Percentiles rank a stretch among this genome's conserved stretches.
Conservation (phyloP, 2,329 filamentous ascomycete species). For the Trematosphaeria pertusa region DNA sequence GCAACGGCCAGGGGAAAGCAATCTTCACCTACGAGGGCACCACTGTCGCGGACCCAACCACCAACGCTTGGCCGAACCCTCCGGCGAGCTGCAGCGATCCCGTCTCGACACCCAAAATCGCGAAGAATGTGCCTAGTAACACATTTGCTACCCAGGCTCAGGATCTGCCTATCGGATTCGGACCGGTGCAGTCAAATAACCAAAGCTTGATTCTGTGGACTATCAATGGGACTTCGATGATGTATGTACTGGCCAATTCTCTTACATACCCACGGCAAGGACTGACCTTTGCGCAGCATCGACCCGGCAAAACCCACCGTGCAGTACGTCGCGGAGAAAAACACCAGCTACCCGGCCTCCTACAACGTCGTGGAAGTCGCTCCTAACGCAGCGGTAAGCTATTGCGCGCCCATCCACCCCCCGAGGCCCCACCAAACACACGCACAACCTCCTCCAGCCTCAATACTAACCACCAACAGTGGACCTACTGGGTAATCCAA, state of each 20-base stretch:
- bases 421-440: too few species aligned
- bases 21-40: constrained; percentile 48
- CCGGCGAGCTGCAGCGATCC: constrained; percentile 47
- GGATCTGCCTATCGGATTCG: constrained; percentile 37
- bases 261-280: not conserved
- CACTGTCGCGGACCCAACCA: constrained; percentile 45
- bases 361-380: constrained; percentile 54
- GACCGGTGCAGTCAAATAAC: constrained; percentile 29
- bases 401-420: too few species aligned
- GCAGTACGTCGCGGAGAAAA: constrained; percentile 50
- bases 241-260: constrained; percentile 1
- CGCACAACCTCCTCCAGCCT: too few species aligned
- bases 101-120: constrained; percentile 42
- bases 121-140: constrained; percentile 40
- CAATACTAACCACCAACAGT: constrained; percentile 23
- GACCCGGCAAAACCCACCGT: constrained; percentile 59
- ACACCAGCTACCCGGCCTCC: constrained; percentile 47
- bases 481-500: constrained; percentile 59
- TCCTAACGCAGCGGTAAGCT: constrained; percentile 29
- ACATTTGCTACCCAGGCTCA: constrained; percentile 34
- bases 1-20: constrained; percentile 39
- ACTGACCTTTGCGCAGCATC: constrained; percentile 32
- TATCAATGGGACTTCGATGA: constrained; percentile 55
- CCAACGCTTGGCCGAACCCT: constrained; percentile 26
- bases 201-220: constrained; percentile 41